A percentile compares a stretch with the other conserved stretches of the same genome.
phyloP scores from a whole-genome alignment of 192 early-diverging fungal genomes.

The Coemansia sp. region DNA sequence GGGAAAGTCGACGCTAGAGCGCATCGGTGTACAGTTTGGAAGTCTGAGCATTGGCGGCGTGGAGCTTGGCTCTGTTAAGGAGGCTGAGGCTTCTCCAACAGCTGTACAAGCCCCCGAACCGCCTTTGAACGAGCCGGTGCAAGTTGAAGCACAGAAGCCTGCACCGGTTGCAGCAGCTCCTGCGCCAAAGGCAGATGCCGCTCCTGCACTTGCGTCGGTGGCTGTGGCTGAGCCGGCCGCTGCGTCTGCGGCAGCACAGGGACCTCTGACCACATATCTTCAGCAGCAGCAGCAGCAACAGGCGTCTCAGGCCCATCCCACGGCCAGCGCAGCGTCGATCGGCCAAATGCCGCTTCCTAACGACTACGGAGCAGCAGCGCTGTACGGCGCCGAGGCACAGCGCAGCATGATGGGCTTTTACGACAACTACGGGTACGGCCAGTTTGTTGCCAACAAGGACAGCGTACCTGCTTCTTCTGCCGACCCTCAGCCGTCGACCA shows the following conservation, averaged over 20 bases:
- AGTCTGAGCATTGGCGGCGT: constrained; percentile 63
- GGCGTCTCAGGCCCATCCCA: constrained; percentile 17
- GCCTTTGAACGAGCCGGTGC: constrained; percentile 18
- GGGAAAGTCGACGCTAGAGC: constrained; percentile 59
- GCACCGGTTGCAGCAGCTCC: constrained; percentile 14
- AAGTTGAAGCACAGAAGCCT: constrained; percentile 9
- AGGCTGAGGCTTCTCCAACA: constrained; percentile 17
- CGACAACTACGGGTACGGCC: constrained; percentile 52
- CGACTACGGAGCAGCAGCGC: constrained; percentile 60
- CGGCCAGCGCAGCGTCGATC: constrained; percentile 34
- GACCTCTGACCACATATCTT: constrained; percentile 47
- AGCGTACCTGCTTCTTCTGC: constrained; percentile 23
- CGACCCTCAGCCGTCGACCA: constrained; percentile 55
- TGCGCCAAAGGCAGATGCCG: constrained; percentile 13
- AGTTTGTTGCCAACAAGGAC: constrained; percentile 52
- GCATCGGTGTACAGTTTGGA: constrained; percentile 78
- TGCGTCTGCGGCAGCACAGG: constrained; percentile 26
- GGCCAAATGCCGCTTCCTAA: constrained; percentile 57
- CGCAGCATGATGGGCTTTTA: constrained; percentile 63
- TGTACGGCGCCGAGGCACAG: constrained; percentile 68
- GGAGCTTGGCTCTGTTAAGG: constrained; percentile 52
- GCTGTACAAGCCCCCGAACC: constrained; percentile 27
- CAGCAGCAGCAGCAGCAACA: constrained; percentile 51
- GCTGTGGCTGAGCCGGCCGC: constrained; percentile 18
- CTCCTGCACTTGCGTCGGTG: not conserved